Evolutionary conservation across 1,284 basidiomycete species (phyloP), one percentile per base, ranked within the genome.

Genomic region (Rhodotorula sp.): DNA sequence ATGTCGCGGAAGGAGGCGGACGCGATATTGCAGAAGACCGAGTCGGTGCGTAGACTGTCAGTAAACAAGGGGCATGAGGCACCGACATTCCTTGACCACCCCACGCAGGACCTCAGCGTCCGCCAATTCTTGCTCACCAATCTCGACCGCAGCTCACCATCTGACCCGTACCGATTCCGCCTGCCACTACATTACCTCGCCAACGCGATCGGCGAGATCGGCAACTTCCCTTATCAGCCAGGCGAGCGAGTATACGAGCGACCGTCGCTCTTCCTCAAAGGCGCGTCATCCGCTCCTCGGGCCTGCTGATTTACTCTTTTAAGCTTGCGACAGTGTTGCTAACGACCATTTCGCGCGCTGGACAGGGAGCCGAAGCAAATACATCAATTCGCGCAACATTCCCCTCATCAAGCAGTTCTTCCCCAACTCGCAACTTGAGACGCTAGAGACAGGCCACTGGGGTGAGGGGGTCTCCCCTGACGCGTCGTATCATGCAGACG

Each of bases 91-190:
- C 4, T 44, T 13, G 4, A 30, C 30, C 10, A 9, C 10, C 3
- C 22, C n/a, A 28, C 13, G 11, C 67, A 91, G 89, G 88, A 93
- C 68, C 77, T 86, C 1, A 81, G 83, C 63, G 83, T 89, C 34
- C 87, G 89, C 34, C 86, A 88, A 24, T 94, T 94, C 80, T 83
- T 94, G 24, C 83, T 94, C 50, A 94, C 92, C 18, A 94, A 94
- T 79, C 83, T 94, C 16, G 69, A 78, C 20, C 77, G 82, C 13
- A 75, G 79, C 56, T 69, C 70, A 24, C 69, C 78, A 28, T 70
- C 76, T 48, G 70, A 80, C 55, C 76, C 77, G 0, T 82, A 86
- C 59, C 84, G 81, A 69, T 94, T 94, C 80, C 84, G 86, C 20
- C 83, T 94, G 30, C 91, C 92, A 0, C 78, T 94, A 15, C 83